A percentile compares a stretch with the other conserved stretches of the same genome.
Conservation (phyloP, 176 grass and related monocot genomes). For the Eleusine coracana region DNA sequence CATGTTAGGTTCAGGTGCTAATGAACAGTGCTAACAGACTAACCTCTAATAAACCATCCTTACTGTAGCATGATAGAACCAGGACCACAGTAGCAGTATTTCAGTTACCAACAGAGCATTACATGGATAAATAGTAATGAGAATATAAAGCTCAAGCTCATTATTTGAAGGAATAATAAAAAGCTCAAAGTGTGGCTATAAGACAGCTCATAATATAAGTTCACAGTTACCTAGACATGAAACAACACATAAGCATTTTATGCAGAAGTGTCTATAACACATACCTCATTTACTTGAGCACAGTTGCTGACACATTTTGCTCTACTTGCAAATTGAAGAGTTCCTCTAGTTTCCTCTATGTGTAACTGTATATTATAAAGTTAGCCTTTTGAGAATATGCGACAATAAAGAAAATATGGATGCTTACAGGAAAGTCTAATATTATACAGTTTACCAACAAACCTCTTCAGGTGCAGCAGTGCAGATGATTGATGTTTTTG, state of each 20-base stretch:
- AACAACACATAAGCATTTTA: constrained; percentile 9
- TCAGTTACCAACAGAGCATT: not conserved
- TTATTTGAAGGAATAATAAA: not conserved
- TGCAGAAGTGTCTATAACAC: constrained; percentile 1
- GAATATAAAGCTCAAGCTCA: too few species aligned
- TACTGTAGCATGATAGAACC: constrained; percentile 12
- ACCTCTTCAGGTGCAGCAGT: constrained; percentile 95
- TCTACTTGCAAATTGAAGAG: constrained; percentile 96
- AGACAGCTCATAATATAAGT: not conserved
- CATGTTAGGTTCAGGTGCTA: constrained; percentile 24
- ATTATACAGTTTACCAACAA: constrained; percentile 12
- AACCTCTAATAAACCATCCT: constrained; percentile 9
- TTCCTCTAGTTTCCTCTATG: constrained; percentile 89
- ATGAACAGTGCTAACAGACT: constrained; percentile 1
- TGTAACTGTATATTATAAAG: constrained; percentile 55
- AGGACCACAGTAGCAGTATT: not conserved
- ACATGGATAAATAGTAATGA: not conserved
- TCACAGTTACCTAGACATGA: not conserved
- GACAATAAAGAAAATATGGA: not conserved
- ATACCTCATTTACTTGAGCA: constrained; percentile 95
- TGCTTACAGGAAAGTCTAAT: not conserved
- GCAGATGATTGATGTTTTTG: constrained; percentile 95
- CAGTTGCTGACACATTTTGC: constrained; percentile 95
- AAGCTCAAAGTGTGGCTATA: not conserved
- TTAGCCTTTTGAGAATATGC: not conserved